These are phyloP conservation scores for Mycena epipterygia DNA, from an alignment of 768 basidiomycete genomes.

Conservation along the genomic window DNA sequence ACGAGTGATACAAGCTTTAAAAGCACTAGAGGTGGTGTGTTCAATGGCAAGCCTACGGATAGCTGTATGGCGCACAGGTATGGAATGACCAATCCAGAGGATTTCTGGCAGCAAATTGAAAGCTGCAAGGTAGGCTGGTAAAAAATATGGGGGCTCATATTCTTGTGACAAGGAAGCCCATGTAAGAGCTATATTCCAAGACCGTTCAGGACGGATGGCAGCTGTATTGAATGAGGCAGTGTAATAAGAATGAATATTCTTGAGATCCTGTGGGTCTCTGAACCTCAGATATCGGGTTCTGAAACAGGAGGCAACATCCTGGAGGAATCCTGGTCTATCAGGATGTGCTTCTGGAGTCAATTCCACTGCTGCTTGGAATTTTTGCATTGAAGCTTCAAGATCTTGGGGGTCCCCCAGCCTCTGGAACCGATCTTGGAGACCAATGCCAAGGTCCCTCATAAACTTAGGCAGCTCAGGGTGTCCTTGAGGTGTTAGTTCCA, in stretches of 20 bases:
- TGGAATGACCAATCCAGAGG: constrained; percentile 12
- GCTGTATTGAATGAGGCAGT: background rate
- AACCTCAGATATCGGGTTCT: background rate
- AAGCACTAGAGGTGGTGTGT: background rate
- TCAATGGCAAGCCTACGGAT: background rate
- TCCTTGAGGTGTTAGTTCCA: too few species aligned
- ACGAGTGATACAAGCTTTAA: background rate
- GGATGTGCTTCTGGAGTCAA: background rate
- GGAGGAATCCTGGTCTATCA: background rate
- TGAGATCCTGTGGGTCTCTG: background rate
- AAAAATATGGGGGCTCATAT: background rate
- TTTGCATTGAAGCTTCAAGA: background rate
- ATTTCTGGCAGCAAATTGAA: too few species aligned
- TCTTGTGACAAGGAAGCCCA: background rate
- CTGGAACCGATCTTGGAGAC: background rate
- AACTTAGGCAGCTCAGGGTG: too few species aligned
- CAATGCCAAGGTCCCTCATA: too few species aligned
- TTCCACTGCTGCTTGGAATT: background rate
- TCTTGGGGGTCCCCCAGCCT: too few species aligned
- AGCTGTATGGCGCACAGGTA: background rate
- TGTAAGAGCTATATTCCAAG: background rate
- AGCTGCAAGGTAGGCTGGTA: background rate
- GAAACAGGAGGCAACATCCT: background rate
- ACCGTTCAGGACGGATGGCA: background rate
- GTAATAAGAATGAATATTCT: background rate